phyloP scores from a whole-genome alignment of 805 yeast species.

The Schizosaccharomyces lindneri region DNA sequence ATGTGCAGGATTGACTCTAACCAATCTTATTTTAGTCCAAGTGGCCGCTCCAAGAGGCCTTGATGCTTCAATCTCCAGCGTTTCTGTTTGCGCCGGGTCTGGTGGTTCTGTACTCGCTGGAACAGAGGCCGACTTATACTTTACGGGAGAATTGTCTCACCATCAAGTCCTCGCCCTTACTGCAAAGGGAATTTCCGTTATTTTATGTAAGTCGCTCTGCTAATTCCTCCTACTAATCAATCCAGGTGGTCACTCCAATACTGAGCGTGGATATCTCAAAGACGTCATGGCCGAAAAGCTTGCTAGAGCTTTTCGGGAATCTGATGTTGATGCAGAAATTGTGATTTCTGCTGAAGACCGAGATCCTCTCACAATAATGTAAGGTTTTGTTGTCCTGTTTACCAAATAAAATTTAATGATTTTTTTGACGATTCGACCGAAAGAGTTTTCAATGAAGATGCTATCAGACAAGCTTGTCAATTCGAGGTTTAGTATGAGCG shows the following conservation, averaged over 20 bases:
- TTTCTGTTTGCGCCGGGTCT: conserved; percentile 90
- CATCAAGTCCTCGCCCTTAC: conserved; percentile 58
- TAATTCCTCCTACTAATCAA: not conserved
- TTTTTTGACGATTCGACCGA: no score
- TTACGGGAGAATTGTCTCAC: conserved; percentile 86
- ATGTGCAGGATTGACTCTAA: not conserved
- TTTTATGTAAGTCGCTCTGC: conserved; percentile 23
- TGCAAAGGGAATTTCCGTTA: conserved; percentile 47
- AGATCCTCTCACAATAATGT: conserved; percentile 32
- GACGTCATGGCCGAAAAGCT: conserved; percentile 27
- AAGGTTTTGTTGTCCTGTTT: not conserved
- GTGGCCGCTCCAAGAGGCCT: not conserved
- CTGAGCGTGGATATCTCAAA: conserved; percentile 62
- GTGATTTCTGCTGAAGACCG: conserved; percentile 25
- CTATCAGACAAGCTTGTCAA: no score
- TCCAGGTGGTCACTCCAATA: conserved; percentile 50
- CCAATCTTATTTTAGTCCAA: not conserved
- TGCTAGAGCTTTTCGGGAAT: conserved; percentile 16
- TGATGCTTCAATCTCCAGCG: conserved; percentile 20
- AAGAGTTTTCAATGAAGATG: no score
- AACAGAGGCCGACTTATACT: conserved; percentile 35
- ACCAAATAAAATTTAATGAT: no score
- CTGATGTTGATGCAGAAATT: conserved; percentile 12
- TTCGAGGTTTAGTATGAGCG: no score
- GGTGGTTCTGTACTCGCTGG: conserved; percentile 51